Conservation (phyloP, 164 flowering plant genomes). For the Macadamia integrifolia region DNA sequence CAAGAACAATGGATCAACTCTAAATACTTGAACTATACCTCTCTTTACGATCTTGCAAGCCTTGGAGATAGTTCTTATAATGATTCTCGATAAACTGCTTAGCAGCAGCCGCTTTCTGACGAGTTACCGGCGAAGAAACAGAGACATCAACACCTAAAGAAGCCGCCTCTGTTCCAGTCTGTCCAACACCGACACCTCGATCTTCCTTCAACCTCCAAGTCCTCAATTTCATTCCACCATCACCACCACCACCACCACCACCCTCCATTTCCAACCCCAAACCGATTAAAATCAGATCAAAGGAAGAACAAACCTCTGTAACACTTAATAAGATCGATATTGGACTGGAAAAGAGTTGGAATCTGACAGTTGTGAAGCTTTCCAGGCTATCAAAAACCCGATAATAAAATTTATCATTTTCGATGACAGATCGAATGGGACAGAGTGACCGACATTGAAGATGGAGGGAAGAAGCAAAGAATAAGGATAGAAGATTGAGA, state of each 20-base stretch:
- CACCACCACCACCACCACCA: constrained; percentile 16
- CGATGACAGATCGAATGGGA: not conserved
- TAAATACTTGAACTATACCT: constrained; percentile 27
- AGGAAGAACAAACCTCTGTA: not conserved
- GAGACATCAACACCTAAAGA: constrained; percentile 35
- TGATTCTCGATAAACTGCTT: constrained; percentile 78
- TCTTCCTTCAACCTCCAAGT: constrained; percentile 39
- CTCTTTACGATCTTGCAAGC: constrained; percentile 64
- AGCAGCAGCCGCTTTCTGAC: constrained; percentile 68
- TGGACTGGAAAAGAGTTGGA: too few species aligned
- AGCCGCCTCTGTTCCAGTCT: constrained; percentile 6
- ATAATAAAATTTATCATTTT: too few species aligned
- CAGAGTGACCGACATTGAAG: not conserved
- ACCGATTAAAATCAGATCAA: not conserved
- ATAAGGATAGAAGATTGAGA: not conserved
- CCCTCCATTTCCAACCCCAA: constrained; percentile 36
- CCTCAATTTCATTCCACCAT: constrained; percentile 34
- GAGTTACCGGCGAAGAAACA: constrained; percentile 64
- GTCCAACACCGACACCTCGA: constrained; percentile 26
- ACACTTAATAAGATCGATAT: too few species aligned
- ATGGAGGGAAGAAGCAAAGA: not conserved
- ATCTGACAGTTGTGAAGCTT: not conserved
- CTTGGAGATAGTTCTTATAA: constrained; percentile 63
- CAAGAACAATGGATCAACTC: not conserved
- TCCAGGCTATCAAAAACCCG: not conserved